Evolutionary conservation across 805 yeast species (phyloP), one percentile per base, ranked within the genome.

Genomic region (Metschnikowia cubensis): DNA sequence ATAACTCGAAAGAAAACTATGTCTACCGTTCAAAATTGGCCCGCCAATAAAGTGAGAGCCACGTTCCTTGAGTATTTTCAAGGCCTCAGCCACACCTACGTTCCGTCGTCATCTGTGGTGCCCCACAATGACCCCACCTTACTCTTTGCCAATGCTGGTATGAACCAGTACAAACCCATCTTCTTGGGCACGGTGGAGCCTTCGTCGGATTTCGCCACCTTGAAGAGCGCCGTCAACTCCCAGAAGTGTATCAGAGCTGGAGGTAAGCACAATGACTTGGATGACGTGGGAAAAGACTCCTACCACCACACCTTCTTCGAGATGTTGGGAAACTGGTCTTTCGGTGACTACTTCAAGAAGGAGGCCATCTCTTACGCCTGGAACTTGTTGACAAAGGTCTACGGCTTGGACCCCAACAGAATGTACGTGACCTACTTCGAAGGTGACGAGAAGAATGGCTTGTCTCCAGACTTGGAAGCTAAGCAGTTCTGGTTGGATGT

Each of bases 241-340:
- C 99, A 94, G 67, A 94, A 94, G 71, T 94, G 98, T 80, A 92
- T 94, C 63, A 85, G 99, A 75, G 99, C 99, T 32, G 99, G 99
- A 71, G 99, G 99, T 69, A 94, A 94, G 72, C 99, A 94, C 72
- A 87, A 87, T 61, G 99, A 94, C 74, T 81, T 94, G 66, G 99
- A 94, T 68, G 99, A 94, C 70, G 99, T 94, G 44, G 99, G 99
- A 56, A 84, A 87, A 64, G 99, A 94, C 71, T 89, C 96, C 47
- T 94, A 94, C 67, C 99, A 94, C 69, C 99, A 94, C 70, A 94
- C 99, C 15, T 95, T 95, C 66, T 94, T 94, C 61, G 99, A 94
- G 75, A 94, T 94, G 99, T 81, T 94, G 72, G 99, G 99, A 64
- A 94, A 94, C 78, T 94, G 99, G 99, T 94, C 99, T 6, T 94